phyloP scores from a whole-genome alignment of 129 eudicot genomes.

The Calendula officinalis region DNA sequence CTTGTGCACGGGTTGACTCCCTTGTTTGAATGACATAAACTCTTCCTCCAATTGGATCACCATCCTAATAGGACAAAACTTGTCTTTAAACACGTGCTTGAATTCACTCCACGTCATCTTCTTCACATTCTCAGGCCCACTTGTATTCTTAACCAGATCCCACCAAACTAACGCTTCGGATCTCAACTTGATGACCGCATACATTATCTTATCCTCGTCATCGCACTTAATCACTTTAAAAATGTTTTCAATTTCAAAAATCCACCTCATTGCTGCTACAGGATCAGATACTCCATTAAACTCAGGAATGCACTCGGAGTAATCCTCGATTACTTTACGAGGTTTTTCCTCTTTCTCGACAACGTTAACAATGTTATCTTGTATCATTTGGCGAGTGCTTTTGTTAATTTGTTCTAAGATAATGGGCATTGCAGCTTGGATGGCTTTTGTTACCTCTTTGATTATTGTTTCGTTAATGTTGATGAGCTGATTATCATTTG shows the following conservation, averaged over 20 bases:
- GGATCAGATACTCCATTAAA: neutral
- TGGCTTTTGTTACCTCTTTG: constrained; percentile 6
- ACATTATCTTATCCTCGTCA: constrained; percentile 3
- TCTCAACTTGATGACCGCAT: neutral
- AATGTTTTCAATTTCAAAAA: constrained; percentile 12
- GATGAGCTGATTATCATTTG: neutral
- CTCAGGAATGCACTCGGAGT: neutral
- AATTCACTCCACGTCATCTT: constrained; percentile 1
- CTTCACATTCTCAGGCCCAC: neutral
- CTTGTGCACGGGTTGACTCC: neutral
- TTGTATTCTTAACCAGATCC: constrained; percentile 5
- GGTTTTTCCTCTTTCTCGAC: too few species aligned
- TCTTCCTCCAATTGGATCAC: constrained; percentile 10
- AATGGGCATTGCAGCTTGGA: neutral
- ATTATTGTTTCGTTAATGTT: neutral
- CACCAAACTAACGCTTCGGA: neutral
- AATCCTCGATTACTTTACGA: too few species aligned
- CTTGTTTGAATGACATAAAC: neutral
- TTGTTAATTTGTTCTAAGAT: neutral
- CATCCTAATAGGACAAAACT: neutral
- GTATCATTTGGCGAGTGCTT: neutral
- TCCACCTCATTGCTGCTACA: neutral
- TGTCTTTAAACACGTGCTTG: neutral
- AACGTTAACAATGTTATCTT: neutral
- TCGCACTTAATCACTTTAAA: constrained; percentile 10